phyloP scores from a whole-genome alignment of 495 filamentous ascomycete genomes.

The Jackrogersella multiformis region DNA sequence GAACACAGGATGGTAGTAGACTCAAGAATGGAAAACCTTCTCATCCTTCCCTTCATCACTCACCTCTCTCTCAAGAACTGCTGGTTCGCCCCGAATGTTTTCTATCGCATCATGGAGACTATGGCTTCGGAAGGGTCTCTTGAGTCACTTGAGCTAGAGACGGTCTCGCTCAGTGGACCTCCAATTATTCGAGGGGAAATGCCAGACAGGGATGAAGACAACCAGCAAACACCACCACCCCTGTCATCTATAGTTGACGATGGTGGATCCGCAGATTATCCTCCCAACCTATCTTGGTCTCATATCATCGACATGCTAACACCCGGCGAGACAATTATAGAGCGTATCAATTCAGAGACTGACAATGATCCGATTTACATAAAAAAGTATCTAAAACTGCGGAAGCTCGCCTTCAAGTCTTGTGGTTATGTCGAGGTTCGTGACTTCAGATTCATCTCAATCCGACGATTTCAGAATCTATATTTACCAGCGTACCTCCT shows the following conservation, averaged over 20 bases:
- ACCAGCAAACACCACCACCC: neutral
- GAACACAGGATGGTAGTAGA: conserved; percentile 55
- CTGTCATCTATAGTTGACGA: no score
- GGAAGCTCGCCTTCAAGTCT: conserved; percentile 51
- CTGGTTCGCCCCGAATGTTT: conserved; percentile 56
- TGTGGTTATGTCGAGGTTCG: conserved; percentile 55
- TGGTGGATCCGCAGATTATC: no score
- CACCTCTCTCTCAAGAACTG: conserved; percentile 67
- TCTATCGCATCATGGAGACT: conserved; percentile 44
- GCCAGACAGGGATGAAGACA: neutral
- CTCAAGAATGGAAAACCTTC: conserved; percentile 48
- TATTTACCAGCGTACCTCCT: neutral
- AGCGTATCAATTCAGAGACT: neutral
- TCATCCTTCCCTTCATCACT: conserved; percentile 57
- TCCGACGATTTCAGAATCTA: neutral
- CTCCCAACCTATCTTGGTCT: conserved; percentile 47
- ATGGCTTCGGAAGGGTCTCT: conserved; percentile 36
- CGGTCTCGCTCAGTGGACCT: conserved; percentile 56
- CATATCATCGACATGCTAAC: conserved; percentile 54
- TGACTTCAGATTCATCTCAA: conserved; percentile 27
- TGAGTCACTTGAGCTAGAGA: conserved; percentile 52
- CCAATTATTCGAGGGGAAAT: conserved; percentile 14
- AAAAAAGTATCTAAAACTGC: conserved; percentile 35
- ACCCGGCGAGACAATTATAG: conserved; percentile 46
- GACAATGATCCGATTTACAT: neutral